Conservation (phyloP, 768 basidiomycete species). For the Ramaria rubella region DNA sequence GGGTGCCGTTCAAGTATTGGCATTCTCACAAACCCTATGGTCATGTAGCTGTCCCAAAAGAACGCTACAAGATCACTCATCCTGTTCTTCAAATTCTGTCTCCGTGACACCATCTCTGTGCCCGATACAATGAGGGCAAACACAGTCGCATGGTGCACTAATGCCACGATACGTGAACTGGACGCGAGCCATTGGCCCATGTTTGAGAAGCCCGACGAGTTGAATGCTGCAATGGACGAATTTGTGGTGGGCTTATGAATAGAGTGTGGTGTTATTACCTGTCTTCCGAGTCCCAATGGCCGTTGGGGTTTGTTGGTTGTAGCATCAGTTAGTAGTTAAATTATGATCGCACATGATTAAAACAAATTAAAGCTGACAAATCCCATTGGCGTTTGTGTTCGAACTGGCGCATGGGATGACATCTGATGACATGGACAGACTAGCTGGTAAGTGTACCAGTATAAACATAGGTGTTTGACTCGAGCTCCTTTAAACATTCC, state of each 20-base stretch:
- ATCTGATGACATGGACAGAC: too few species aligned
- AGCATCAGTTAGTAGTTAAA: too few species aligned
- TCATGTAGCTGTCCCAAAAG: conserved; percentile 11
- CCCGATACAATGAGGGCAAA: conserved; percentile 12
- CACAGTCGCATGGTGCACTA: conserved; percentile 18
- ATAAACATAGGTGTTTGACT: too few species aligned
- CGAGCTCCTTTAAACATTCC: too few species aligned
- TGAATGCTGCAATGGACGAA: conserved; percentile 19
- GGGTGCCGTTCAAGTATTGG: conserved; percentile 23
- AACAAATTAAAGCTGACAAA: too few species aligned
- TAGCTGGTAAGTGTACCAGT: too few species aligned
- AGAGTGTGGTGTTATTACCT: too few species aligned
- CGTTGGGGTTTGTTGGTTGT: too few species aligned
- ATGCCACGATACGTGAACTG: conserved; percentile 30
- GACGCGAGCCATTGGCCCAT: conserved; percentile 38
- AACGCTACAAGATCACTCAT: conserved; percentile 23
- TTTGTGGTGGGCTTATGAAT: background rate
- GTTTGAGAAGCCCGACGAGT: conserved; percentile 26
- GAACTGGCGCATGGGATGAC: too few species aligned
- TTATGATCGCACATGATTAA: too few species aligned
- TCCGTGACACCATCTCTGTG: conserved; percentile 27
- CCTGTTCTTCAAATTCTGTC: conserved; percentile 29
- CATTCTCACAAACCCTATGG: background rate
- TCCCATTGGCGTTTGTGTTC: too few species aligned
- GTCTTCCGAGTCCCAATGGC: too few species aligned